These are phyloP conservation scores for Kodamaea derodonti DNA, from an alignment of 1,139 yeast genomes.

Conservation along the genomic window DNA sequence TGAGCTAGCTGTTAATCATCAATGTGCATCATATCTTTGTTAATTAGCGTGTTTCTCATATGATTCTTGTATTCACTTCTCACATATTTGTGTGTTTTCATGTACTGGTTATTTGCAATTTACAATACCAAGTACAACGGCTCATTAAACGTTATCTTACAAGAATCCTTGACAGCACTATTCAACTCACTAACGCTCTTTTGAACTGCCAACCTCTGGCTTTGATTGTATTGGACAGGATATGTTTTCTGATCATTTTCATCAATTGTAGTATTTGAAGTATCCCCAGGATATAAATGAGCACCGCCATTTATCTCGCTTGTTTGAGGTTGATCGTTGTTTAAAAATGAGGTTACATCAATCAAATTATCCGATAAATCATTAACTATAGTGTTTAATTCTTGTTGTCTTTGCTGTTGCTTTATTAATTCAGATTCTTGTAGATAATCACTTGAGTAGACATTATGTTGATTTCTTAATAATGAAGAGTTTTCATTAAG, in stretches of 20 bases:
- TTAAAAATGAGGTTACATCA: constrained; percentile 41
- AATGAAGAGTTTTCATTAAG: constrained; percentile 32
- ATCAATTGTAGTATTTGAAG: constrained; percentile 8
- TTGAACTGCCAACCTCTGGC: constrained; percentile 21
- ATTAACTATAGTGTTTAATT: constrained; percentile 39
- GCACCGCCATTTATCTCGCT: constrained; percentile 2
- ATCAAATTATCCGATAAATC: constrained; percentile 43
- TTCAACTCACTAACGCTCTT: constrained; percentile 18
- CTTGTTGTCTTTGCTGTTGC: constrained; percentile 43
- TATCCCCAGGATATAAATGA: constrained; percentile 5
- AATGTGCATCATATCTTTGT: too few species aligned
- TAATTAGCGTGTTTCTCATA: too few species aligned
- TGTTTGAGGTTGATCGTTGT: constrained; percentile 8
- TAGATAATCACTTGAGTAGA: constrained; percentile 31
- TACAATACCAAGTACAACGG: constrained; percentile 28
- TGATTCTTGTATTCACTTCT: too few species aligned
- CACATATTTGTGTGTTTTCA: too few species aligned
- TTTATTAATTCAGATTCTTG: constrained; percentile 40
- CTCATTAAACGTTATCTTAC: constrained; percentile 21
- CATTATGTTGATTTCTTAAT: constrained; percentile 25
- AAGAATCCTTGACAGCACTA: constrained; percentile 18
- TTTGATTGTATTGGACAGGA: constrained; percentile 11
- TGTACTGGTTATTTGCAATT: too few species aligned
- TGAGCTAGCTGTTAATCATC: too few species aligned
- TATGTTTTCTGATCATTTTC: constrained; percentile 8